These are phyloP conservation scores for Syzygium syzygioides DNA, from an alignment of 441 rosid genomes.

Conservation along the genomic window DNA sequence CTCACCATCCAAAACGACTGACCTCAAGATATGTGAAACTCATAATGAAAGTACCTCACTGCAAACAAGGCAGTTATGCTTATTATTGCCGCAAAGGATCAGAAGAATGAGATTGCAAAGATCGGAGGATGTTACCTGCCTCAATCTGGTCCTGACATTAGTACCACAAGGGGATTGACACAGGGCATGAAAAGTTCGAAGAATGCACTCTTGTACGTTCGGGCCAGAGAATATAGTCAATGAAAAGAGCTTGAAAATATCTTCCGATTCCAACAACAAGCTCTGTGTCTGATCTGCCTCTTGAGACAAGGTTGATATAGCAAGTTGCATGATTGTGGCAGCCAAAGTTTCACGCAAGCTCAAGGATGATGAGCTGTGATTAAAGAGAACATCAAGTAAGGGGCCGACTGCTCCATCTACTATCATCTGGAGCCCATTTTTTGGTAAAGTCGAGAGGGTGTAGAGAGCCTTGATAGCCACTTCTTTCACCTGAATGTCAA, in stretches of 20 bases:
- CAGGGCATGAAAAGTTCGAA: constrained; percentile 41
- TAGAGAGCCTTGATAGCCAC: constrained; percentile 44
- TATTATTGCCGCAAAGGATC: background rate
- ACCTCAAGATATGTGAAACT: background rate
- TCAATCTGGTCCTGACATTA: constrained; percentile 33
- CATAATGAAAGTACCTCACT: background rate
- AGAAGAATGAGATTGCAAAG: background rate
- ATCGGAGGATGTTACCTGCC: constrained; percentile 28
- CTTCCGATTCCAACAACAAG: constrained; percentile 46
- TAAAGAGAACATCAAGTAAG: constrained; percentile 41
- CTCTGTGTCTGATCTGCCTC: constrained; percentile 24
- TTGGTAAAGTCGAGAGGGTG: constrained; percentile 46
- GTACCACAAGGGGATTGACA: constrained; percentile 50
- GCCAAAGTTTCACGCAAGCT: constrained; percentile 39
- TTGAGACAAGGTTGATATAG: constrained; percentile 43
- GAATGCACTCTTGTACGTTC: constrained; percentile 41
- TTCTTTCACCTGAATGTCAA: constrained; percentile 26
- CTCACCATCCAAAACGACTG: background rate
- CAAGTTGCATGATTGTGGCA: constrained; percentile 42
- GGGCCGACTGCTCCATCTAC: constrained; percentile 49
- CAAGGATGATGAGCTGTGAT: constrained; percentile 26
- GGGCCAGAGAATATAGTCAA: constrained; percentile 40
- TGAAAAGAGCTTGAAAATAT: constrained; percentile 39
- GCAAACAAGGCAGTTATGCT: background rate
- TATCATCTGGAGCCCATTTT: constrained; percentile 52